These are phyloP conservation scores for Jackrogersella multiformis DNA, from an alignment of 495 filamentous ascomycete species.

Conservation along the genomic window DNA sequence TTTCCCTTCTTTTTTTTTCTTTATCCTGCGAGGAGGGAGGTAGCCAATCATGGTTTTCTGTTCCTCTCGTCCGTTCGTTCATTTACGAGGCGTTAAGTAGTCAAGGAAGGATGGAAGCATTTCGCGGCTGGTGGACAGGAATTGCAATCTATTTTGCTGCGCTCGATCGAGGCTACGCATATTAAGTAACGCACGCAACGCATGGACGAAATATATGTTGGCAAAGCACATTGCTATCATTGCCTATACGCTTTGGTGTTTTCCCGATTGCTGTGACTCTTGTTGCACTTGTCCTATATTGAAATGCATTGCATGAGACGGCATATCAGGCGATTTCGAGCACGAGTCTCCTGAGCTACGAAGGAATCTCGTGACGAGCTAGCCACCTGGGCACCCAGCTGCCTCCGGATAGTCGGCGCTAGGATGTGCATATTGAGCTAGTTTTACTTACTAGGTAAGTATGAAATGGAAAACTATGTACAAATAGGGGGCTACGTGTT, in stretches of 20 bases:
- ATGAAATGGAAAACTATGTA: neutral
- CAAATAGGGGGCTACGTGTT: neutral
- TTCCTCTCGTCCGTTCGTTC: slow-evolving; percentile 31
- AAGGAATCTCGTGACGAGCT: neutral
- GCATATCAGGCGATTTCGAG: neutral
- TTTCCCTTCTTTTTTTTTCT: slow-evolving; percentile 17
- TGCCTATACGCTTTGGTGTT: neutral
- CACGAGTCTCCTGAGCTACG: neutral
- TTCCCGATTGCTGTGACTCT: neutral
- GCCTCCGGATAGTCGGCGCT: neutral
- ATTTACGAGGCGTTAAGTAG: slow-evolving; percentile 38
- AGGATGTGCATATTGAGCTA: neutral
- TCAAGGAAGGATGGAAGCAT: slow-evolving; percentile 35
- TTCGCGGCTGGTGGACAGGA: slow-evolving; percentile 33
- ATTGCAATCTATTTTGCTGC: slow-evolving; percentile 24
- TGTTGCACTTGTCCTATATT: too few species aligned
- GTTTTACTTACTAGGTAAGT: slow-evolving; percentile 3
- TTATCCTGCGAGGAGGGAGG: slow-evolving; percentile 12
- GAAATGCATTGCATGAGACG: neutral
- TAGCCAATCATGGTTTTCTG: slow-evolving; percentile 14
- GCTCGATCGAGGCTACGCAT: slow-evolving; percentile 33
- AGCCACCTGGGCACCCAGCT: neutral
- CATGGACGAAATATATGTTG: slow-evolving; percentile 35
- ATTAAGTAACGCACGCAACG: slow-evolving; percentile 32
- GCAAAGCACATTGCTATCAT: slow-evolving; percentile 25